These are phyloP conservation scores for Sugiyamaella lignohabitans DNA, from an alignment of 805 yeast genomes.

Conservation along the genomic window DNA sequence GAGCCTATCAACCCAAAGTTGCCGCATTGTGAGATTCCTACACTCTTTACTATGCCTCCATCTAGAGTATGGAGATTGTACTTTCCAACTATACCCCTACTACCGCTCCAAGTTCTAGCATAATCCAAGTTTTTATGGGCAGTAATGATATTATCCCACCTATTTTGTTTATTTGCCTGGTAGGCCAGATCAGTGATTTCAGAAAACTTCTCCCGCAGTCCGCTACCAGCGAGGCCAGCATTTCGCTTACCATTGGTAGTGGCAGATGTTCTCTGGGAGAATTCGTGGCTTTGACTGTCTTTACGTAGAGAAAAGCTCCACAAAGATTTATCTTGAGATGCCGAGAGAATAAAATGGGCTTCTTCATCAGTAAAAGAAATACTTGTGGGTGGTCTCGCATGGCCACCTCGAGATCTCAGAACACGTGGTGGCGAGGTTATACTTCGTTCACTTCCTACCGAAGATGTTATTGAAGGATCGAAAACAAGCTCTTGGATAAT, in stretches of 20 bases:
- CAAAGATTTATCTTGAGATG: conserved; percentile 76
- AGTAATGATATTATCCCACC: conserved; percentile 91
- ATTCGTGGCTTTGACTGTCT: conserved; percentile 92
- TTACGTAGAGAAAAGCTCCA: conserved; percentile 92
- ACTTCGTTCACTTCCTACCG: conserved; percentile 25
- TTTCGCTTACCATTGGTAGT: conserved; percentile 33
- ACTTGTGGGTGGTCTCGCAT: conserved; percentile 77
- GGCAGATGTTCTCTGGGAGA: conserved; percentile 58
- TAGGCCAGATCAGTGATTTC: conserved; percentile 66
- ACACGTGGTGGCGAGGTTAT: conserved; percentile 86
- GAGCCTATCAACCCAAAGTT: conserved; percentile 93
- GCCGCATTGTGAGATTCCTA: conserved; percentile 85
- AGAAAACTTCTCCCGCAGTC: conserved; percentile 62
- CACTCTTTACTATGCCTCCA: conserved; percentile 65
- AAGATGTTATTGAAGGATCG: conserved; percentile 74
- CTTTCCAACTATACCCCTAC: conserved; percentile 72
- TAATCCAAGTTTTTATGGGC: conserved; percentile 76
- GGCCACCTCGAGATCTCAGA: conserved; percentile 95
- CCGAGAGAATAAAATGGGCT: conserved; percentile 79
- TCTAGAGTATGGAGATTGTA: conserved; percentile 69
- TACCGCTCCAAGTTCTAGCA: conserved; percentile 89
- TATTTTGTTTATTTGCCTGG: conserved; percentile 69
- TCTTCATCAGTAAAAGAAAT: conserved; percentile 71
- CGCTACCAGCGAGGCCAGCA: conserved; percentile 33
- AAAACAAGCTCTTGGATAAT: conserved; percentile 83